Conservation (phyloP, 441 rosid genomes). For the Populus hybrid region DNA sequence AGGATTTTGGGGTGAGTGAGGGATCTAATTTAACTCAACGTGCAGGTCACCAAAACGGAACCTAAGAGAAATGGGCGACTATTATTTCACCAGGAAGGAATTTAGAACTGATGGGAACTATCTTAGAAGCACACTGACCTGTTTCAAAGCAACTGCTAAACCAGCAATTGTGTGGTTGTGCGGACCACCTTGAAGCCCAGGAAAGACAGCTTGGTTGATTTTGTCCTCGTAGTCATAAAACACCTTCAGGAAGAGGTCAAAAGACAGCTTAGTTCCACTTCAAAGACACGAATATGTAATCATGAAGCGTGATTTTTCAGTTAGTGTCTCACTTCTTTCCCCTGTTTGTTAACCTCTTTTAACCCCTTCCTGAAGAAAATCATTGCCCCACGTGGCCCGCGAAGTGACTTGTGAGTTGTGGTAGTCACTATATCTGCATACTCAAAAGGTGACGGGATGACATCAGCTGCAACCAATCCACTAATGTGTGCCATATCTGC, state of each 20-base stretch:
- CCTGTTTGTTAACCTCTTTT: slow-evolving; percentile 82
- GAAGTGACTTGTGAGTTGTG: slow-evolving; percentile 97
- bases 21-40: background rate
- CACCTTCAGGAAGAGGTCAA: slow-evolving; percentile 46
- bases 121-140: slow-evolving; percentile 38
- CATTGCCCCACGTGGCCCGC: slow-evolving; percentile 99
- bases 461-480: slow-evolving; percentile 97
- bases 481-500: slow-evolving; percentile 99
- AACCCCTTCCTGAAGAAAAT: slow-evolving; percentile 94
- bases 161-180: slow-evolving; percentile 96
- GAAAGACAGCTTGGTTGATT: slow-evolving; percentile 94
- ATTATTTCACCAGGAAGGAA: background rate
- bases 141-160: slow-evolving; percentile 93
- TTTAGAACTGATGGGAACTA: background rate
- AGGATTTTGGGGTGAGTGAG: background rate
- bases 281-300: background rate
- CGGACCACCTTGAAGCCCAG: slow-evolving; percentile 98
- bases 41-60: background rate
- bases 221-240: slow-evolving; percentile 88
- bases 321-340: slow-evolving; percentile 61
- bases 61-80: background rate
- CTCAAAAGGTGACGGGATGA: slow-evolving; percentile 97
- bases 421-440: slow-evolving; percentile 96
- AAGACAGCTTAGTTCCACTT: slow-evolving; percentile 13
- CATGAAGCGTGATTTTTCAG: background rate